Evolutionary conservation across 352 stramenopile genomes (phyloP).

Genomic region (Phytophthora pluvialis): DNA sequence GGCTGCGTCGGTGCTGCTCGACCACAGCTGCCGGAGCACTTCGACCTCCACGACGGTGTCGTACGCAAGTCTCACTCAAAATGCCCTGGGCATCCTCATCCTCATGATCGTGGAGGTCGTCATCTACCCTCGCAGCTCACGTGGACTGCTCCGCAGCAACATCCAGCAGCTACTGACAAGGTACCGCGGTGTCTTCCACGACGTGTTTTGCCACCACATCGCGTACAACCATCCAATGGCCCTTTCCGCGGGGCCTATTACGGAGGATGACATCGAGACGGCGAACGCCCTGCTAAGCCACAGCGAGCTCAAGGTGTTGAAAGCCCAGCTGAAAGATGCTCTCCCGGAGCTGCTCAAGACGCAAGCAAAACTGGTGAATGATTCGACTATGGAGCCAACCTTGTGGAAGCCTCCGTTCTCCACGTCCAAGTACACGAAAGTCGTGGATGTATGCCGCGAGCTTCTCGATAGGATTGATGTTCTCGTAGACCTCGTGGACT

Average conservation of each 20-base stretch:
- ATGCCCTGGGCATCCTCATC: constrained; percentile 73
- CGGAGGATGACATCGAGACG: constrained; percentile 38
- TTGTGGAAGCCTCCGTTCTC: constrained; percentile 71
- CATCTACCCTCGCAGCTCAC: constrained; percentile 61
- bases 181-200: constrained; percentile 51
- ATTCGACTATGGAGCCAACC: constrained; percentile 54
- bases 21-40: constrained; percentile 50
- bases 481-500: constrained; percentile 70
- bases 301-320: constrained; percentile 45
- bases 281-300: constrained; percentile 38
- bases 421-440: constrained; percentile 55
- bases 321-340: constrained; percentile 43
- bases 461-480: constrained; percentile 63
- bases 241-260: constrained; percentile 9
- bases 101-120: constrained; percentile 70
- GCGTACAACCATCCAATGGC: constrained; percentile 31
- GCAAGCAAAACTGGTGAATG: constrained; percentile 55
- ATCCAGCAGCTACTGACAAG: constrained; percentile 59
- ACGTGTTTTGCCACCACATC: constrained; percentile 72
- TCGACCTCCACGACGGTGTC: constrained; percentile 47
- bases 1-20: constrained; percentile 63
- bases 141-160: constrained; percentile 62
- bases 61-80: constrained; percentile 75
- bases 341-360: constrained; percentile 51
- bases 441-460: constrained; percentile 53